Evolutionary conservation across 768 basidiomycete genomes (phyloP), one percentile per base, ranked within the genome.

Genomic region (Lentinula sp.): DNA sequence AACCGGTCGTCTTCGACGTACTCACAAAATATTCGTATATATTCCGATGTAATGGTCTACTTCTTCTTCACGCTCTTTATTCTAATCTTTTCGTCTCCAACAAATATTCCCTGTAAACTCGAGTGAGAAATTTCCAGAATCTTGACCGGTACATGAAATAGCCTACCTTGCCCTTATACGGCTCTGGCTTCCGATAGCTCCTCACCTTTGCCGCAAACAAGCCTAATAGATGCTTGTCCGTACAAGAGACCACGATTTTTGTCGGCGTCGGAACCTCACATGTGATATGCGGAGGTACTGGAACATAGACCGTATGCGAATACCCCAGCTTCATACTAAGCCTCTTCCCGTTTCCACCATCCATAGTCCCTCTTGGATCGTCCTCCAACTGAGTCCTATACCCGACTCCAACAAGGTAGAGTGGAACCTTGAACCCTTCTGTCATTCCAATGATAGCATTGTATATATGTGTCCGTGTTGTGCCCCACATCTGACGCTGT

Each of bases 91-190:
- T 99, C 96, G 68, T 86, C 82, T n/a, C 92, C 95, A 57, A 98
- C 84, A 67, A 98, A 96, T 62, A 98, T 87, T 64, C 95, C 95
- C 91, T 98, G 64, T 16, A 21, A 61, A 48, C 40, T 49, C 53
- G 35, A 31, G 59, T 62, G 11, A 52, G 23, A 5, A 53, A 37
- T 61, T 52, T 18, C 37, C 21, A 45, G 52, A 59, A 46, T 18
- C 35, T 40, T 21, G 37, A 48, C 50, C 1, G 10, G 42, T 43
- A 15, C 2, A 23, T 2, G n/a, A 58, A 28, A 43, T 42, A 50
- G 75, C 89, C 56, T 69, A 96, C 95, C 83, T 98, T 98, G 70
- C 95, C 96, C 75, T 98, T 93, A 76, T 98, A 99, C 15, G 95
- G 95, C 70, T 99, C 96, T 21, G 96, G 96, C 66, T 88, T 88